phyloP scores from a whole-genome alignment of 2,329 filamentous ascomycete genomes.

The Ceratocystis colombiana region DNA sequence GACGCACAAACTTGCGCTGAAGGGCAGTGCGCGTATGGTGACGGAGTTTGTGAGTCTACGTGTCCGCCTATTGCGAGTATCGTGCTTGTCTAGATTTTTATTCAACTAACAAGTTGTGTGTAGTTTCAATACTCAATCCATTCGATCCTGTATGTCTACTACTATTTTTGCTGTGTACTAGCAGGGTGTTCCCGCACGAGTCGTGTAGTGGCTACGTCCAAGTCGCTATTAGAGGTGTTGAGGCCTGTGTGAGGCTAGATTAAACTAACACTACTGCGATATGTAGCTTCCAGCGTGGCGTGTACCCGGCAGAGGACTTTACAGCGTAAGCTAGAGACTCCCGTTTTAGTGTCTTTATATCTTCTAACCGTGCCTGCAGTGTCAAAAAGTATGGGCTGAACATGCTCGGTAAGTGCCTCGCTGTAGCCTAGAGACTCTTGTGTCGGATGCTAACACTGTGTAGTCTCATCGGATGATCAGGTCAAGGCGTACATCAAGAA shows the following conservation, averaged over 20 bases:
- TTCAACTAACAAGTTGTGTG: no score
- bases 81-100: background rate
- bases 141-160: constrained; percentile 64
- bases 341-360: background rate
- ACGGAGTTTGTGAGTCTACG: constrained; percentile 82
- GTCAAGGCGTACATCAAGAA: constrained; percentile 99
- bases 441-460: constrained; percentile 15
- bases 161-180: background rate
- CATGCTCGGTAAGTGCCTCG: constrained; percentile 60
- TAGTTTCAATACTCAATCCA: constrained; percentile 98
- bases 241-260: background rate
- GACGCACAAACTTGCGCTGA: constrained; percentile 86
- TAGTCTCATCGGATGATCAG: constrained; percentile 90
- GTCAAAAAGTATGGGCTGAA: constrained; percentile 99
- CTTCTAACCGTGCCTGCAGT: constrained; percentile 27
- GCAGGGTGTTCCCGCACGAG: background rate
- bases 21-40: constrained; percentile 74
- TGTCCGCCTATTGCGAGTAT: constrained; percentile 31
- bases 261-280: background rate
- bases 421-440: background rate
- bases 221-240: background rate
- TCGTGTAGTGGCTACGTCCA: background rate
- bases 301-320: constrained; percentile 93
- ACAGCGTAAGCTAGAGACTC: constrained; percentile 54
- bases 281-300: constrained; percentile 67